Evolutionary conservation across 768 basidiomycete species (phyloP).

Genomic region (Tricholoma sp.): DNA sequence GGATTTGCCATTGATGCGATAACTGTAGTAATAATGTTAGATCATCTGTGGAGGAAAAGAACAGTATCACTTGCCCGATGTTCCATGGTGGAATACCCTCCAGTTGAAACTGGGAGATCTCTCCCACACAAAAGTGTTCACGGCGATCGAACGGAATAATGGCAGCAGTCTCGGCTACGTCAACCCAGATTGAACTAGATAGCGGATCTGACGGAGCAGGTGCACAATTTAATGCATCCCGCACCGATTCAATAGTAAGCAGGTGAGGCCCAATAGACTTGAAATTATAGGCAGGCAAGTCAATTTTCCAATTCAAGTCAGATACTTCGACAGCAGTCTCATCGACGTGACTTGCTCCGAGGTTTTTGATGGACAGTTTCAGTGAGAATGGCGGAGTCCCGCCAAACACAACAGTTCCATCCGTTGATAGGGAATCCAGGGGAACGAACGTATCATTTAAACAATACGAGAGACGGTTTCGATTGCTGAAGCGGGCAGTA

Average conservation of each 20-base stretch:
- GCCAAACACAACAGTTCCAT: constrained; percentile 64
- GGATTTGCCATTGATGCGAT: constrained; percentile 72
- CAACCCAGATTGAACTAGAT: constrained; percentile 67
- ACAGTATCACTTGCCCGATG: constrained; percentile 52
- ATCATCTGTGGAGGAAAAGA: not conserved
- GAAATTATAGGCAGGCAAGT: constrained; percentile 67
- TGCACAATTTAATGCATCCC: constrained; percentile 79
- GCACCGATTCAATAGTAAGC: constrained; percentile 70
- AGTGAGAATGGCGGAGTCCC: constrained; percentile 87
- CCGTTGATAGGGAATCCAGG: constrained; percentile 43
- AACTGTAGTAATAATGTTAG: constrained; percentile 39
- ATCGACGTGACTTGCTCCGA: constrained; percentile 64
- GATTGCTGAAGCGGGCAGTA: constrained; percentile 69
- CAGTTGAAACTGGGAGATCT: constrained; percentile 84
- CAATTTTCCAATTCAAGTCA: constrained; percentile 61
- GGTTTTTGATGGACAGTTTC: constrained; percentile 67
- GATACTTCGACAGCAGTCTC: constrained; percentile 47
- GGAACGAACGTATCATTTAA: constrained; percentile 62
- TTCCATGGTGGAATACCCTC: constrained; percentile 95
- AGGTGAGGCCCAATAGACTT: constrained; percentile 76
- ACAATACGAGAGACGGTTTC: constrained; percentile 67
- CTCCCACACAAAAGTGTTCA: constrained; percentile 85
- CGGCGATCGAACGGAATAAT: constrained; percentile 80
- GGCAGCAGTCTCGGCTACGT: constrained; percentile 95
- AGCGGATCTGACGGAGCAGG: constrained; percentile 62